Evolutionary conservation across 2,329 filamentous ascomycete genomes (phyloP).

Genomic region (Venturia pyrina): DNA sequence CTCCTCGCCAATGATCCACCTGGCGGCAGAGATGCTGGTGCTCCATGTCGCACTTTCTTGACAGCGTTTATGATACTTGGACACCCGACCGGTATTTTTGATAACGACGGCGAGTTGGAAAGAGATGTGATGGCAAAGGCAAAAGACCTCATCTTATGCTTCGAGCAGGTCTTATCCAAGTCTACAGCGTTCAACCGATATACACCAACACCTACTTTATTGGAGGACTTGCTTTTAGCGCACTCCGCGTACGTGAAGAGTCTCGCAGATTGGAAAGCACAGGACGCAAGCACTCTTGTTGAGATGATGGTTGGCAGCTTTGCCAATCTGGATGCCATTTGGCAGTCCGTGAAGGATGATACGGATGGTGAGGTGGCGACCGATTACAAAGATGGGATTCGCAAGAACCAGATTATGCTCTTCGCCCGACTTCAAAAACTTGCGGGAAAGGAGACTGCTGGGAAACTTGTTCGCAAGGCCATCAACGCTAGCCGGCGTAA

Average conservation of each 20-base stretch:
- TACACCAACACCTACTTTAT: slow-evolving; percentile 52
- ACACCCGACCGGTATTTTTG: slow-evolving; percentile 68
- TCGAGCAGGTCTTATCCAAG: slow-evolving; percentile 62
- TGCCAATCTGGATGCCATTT: slow-evolving; percentile 73
- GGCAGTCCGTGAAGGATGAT: slow-evolving; percentile 72
- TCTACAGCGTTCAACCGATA: slow-evolving; percentile 57
- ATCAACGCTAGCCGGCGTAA: slow-evolving; percentile 61
- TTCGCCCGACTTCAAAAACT: slow-evolving; percentile 72
- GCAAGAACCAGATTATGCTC: slow-evolving; percentile 69
- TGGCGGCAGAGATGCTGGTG: slow-evolving; percentile 51
- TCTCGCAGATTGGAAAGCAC: slow-evolving; percentile 75
- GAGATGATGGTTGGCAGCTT: slow-evolving; percentile 83
- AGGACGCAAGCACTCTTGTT: slow-evolving; percentile 66
- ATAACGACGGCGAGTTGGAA: slow-evolving; percentile 59
- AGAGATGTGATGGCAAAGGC: slow-evolving; percentile 69
- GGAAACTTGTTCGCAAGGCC: slow-evolving; percentile 63
- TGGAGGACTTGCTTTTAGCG: slow-evolving; percentile 54
- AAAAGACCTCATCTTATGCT: slow-evolving; percentile 65
- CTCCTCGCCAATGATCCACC: slow-evolving; percentile 47
- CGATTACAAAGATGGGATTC: slow-evolving; percentile 70
- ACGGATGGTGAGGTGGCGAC: slow-evolving; percentile 62
- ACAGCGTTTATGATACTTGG: slow-evolving; percentile 72
- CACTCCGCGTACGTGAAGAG: slow-evolving; percentile 68
- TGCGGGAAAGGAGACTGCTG: slow-evolving; percentile 60
- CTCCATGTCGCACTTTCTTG: slow-evolving; percentile 51